A percentile compares a stretch with the other conserved stretches of the same genome.
Evolutionary conservation across 495 filamentous ascomycete species (phyloP).

Genomic region (Venustampulla echinocandica): DNA sequence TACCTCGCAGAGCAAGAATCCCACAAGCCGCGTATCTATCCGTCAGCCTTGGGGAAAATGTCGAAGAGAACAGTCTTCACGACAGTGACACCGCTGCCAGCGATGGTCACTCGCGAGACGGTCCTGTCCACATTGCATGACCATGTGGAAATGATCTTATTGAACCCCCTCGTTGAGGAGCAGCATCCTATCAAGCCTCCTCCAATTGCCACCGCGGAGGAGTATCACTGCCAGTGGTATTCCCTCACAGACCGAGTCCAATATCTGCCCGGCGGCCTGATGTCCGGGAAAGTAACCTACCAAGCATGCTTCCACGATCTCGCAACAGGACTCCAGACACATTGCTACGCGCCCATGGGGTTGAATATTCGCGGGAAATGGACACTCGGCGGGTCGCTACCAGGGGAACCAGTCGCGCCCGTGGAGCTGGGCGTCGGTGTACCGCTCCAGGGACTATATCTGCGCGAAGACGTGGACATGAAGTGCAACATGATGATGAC

Average conservation of each 20-base stretch:
- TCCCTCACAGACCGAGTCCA: constrained; percentile 59
- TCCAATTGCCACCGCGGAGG: constrained; percentile 51
- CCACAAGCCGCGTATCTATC: neutral
- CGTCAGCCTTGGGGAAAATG: constrained; percentile 27
- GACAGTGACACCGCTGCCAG: constrained; percentile 61
- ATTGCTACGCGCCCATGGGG: constrained; percentile 60
- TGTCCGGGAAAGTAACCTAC: constrained; percentile 60
- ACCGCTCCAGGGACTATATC: constrained; percentile 57
- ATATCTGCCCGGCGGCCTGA: constrained; percentile 59
- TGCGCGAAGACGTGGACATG: constrained; percentile 71
- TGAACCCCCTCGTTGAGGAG: constrained; percentile 70
- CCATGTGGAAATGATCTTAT: constrained; percentile 68
- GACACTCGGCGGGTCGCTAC: constrained; percentile 52
- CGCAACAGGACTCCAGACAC: constrained; percentile 60
- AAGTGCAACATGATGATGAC: constrained; percentile 65
- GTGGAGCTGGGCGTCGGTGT: constrained; percentile 52
- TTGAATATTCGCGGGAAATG: constrained; percentile 64
- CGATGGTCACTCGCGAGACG: constrained; percentile 53
- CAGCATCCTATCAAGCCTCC: constrained; percentile 56
- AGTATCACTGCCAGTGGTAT: constrained; percentile 64
- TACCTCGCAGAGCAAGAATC: neutral
- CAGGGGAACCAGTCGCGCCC: constrained; percentile 50
- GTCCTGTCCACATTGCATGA: constrained; percentile 63
- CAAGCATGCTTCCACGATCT: constrained; percentile 67
- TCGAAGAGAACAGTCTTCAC: constrained; percentile 53